phyloP scores from a whole-genome alignment of 2,329 filamentous ascomycete genomes.

The Dothistroma septosporum region DNA sequence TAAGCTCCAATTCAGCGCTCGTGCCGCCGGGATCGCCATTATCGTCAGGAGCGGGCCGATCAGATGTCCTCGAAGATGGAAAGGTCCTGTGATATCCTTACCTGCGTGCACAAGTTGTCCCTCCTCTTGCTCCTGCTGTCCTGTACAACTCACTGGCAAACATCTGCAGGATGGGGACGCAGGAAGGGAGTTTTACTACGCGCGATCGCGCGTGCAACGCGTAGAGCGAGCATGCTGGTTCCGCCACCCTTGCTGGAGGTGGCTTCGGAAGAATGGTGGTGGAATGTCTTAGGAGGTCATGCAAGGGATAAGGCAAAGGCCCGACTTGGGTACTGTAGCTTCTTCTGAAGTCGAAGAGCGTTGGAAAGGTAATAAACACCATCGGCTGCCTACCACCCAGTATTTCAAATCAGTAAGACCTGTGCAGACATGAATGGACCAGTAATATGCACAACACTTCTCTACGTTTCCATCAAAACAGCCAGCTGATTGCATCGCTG shows the following conservation, averaged over 20 bases:
- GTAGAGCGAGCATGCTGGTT: conserved; percentile 20
- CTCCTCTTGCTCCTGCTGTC: background rate
- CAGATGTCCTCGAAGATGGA: background rate
- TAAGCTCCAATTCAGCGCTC: conserved; percentile 16
- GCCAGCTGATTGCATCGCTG: too few species aligned
- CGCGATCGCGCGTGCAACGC: conserved; percentile 20
- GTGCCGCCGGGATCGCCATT: conserved; percentile 8
- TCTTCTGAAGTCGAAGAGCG: too few species aligned
- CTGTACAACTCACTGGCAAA: conserved; percentile 3
- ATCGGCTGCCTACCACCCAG: too few species aligned
- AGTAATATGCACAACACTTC: too few species aligned
- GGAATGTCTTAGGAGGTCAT: conserved; percentile 19
- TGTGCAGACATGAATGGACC: too few species aligned
- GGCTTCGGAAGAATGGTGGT: conserved; percentile 25
- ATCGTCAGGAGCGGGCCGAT: conserved; percentile 3
- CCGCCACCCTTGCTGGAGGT: conserved; percentile 25
- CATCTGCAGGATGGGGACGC: conserved; percentile 11
- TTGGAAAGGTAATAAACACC: too few species aligned
- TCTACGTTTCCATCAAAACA: too few species aligned
- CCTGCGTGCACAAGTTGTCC: conserved; percentile 7
- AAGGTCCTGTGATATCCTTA: background rate
- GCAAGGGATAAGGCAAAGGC: conserved; percentile 17
- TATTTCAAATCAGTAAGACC: too few species aligned
- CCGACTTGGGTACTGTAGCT: background rate
- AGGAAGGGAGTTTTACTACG: conserved; percentile 14